Percentiles rank a stretch among this genome's conserved stretches.
Conservation (phyloP, 176 grass and related monocot species). For the Oryza officinalis region DNA sequence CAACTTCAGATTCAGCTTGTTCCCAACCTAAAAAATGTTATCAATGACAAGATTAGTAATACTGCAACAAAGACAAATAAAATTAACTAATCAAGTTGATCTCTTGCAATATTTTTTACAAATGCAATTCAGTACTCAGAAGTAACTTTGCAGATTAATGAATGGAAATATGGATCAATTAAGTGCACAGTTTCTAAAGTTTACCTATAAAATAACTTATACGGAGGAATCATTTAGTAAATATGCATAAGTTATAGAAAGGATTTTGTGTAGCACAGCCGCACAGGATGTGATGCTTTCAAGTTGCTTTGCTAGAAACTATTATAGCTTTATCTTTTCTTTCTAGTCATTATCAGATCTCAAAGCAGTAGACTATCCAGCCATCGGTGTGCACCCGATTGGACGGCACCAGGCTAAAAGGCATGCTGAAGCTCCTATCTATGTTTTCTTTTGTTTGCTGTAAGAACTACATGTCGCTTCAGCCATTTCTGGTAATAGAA, state of each 20-base stretch:
- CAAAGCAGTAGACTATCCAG: too few species aligned
- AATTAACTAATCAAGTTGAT: not conserved
- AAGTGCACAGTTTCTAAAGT: not conserved
- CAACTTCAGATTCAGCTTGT: slow-evolving; percentile 81
- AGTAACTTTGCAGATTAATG: not conserved
- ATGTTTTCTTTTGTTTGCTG: too few species aligned
- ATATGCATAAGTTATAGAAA: not conserved
- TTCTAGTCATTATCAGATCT: too few species aligned
- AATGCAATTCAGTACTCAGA: slow-evolving; percentile 14
- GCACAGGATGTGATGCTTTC: too few species aligned
- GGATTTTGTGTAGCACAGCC: not conserved
- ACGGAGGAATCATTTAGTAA: not conserved
- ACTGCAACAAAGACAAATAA: slow-evolving; percentile 29
- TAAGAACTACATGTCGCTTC: too few species aligned
- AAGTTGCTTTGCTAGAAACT: too few species aligned
- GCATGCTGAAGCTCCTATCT: too few species aligned
- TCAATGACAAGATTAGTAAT: slow-evolving; percentile 18
- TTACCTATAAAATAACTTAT: not conserved
- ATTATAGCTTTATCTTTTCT: too few species aligned
- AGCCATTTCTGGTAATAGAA: too few species aligned
- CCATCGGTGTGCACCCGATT: too few species aligned
- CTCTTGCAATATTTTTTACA: not conserved
- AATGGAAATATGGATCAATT: not conserved
- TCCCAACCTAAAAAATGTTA: slow-evolving; percentile 80
- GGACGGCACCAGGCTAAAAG: too few species aligned